Conservation (phyloP, 169 alveolate species). For the Eimeria acervulina region DNA sequence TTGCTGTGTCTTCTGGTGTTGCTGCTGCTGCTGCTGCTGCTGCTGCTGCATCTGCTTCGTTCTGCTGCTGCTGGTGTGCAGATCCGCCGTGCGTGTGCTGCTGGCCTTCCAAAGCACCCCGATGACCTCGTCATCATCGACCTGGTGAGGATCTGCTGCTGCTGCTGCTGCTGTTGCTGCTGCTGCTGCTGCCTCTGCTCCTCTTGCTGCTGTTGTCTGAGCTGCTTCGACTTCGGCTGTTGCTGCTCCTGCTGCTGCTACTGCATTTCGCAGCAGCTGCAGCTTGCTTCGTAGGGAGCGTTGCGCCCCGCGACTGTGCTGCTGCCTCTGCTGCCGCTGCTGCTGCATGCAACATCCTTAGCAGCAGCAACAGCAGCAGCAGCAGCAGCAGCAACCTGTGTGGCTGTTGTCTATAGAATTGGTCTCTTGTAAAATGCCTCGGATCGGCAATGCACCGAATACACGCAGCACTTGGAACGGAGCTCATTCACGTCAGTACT, state of each 20-base stretch:
- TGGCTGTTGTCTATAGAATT: not conserved
- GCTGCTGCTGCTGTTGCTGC: conserved; percentile 24
- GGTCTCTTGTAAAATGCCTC: conserved; percentile 20
- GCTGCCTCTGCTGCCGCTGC: no score
- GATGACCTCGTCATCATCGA: not conserved
- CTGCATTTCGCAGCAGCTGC: not conserved
- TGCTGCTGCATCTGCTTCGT: not conserved
- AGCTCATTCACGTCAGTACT: not conserved
- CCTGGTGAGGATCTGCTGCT: no score
- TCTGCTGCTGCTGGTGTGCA: no score
- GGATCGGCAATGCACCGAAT: conserved; percentile 29
- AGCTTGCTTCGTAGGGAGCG: not conserved
- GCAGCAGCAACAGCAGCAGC: no score
- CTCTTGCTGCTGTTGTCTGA: no score
- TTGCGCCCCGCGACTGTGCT: no score
- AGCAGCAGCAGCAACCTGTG: no score
- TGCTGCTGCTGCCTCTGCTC: not conserved
- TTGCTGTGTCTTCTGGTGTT: no score
- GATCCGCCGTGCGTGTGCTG: conserved; percentile 29
- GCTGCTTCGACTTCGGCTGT: no score
- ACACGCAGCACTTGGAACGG: not conserved
- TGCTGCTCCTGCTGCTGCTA: conserved; percentile 5
- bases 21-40: not conserved
- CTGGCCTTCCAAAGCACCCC: not conserved
- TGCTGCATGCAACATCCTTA: no score